These are phyloP conservation scores for Sugiyamaella mastotermitis DNA, from an alignment of 805 yeast genomes.

Conservation along the genomic window DNA sequence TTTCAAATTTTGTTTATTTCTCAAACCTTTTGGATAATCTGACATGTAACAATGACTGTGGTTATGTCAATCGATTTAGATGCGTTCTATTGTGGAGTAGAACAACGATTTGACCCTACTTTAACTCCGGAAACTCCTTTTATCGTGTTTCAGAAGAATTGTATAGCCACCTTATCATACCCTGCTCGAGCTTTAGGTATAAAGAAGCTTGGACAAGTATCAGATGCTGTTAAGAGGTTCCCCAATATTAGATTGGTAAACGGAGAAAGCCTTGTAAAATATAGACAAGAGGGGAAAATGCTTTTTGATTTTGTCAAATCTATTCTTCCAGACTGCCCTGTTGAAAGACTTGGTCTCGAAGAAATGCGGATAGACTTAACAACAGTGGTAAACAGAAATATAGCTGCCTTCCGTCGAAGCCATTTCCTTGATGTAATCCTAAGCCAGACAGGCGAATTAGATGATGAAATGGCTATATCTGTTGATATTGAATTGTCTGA, in stretches of 20 bases:
- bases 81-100: slow-evolving; percentile 33
- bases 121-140: slow-evolving; percentile 24
- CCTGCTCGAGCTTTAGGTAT: slow-evolving; percentile 28
- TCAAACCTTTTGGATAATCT: too few relatives aligned
- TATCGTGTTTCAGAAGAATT: slow-evolving; percentile 27
- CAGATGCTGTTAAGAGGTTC: slow-evolving; percentile 12
- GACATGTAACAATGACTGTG: too few relatives aligned
- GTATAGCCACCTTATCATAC: slow-evolving; percentile 28
- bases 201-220: slow-evolving; percentile 20
- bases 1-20: too few relatives aligned
- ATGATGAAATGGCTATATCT: slow-evolving; percentile 19
- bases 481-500: slow-evolving; percentile 4
- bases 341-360: slow-evolving; percentile 31
- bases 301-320: slow-evolving; percentile 20
- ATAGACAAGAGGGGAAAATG: slow-evolving; percentile 26
- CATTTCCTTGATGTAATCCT: slow-evolving; percentile 6
- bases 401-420: slow-evolving; percentile 5
- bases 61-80: slow-evolving; percentile 28
- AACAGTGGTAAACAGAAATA: slow-evolving; percentile 14
- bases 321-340: slow-evolving; percentile 16
- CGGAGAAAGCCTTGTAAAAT: slow-evolving; percentile 28
- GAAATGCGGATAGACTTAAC: slow-evolving; percentile 29
- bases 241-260: slow-evolving; percentile 25
- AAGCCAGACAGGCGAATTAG: slow-evolving; percentile 7
- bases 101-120: slow-evolving; percentile 24